Evolutionary conservation across 2,329 filamentous ascomycete species (phyloP).

Genomic region (Chaetomium globosum): DNA sequence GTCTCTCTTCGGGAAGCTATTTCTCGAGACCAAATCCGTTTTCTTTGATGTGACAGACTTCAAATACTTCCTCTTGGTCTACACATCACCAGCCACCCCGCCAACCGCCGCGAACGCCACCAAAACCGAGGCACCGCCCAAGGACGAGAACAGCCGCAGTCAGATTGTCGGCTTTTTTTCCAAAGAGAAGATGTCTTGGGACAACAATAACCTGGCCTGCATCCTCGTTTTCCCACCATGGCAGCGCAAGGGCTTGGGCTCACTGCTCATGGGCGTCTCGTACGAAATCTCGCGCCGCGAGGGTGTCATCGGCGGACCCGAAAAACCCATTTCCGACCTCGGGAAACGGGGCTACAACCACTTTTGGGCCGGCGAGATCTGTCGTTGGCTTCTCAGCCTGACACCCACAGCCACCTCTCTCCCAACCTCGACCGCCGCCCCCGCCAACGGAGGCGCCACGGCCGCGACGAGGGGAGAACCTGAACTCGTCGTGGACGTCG

Average conservation of each 20-base stretch:
- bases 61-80: constrained; percentile 89
- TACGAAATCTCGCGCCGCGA: constrained; percentile 90
- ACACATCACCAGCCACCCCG: constrained; percentile 56
- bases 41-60: constrained; percentile 96
- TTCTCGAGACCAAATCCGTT: constrained; percentile 96
- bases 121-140: constrained; percentile 29
- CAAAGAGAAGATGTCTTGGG: constrained; percentile 98
- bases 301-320: constrained; percentile 82
- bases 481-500: constrained; percentile 64
- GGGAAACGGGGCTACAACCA: constrained; percentile 79
- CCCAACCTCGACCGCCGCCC: neutral
- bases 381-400: constrained; percentile 63
- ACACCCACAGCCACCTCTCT: neutral
- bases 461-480: neutral
- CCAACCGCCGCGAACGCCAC: constrained; percentile 15
- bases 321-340: constrained; percentile 87
- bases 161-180: constrained; percentile 95
- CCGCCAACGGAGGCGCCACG: too few species aligned
- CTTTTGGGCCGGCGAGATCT: constrained; percentile 85
- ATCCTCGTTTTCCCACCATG: constrained; percentile 95
- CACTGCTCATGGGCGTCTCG: constrained; percentile 86
- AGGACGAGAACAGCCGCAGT: constrained; percentile 33
- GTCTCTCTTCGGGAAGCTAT: constrained; percentile 94
- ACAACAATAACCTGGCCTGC: constrained; percentile 95
- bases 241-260: constrained; percentile 86